phyloP scores from a whole-genome alignment of 1,284 basidiomycete genomes.

The Boletus calvinii region DNA sequence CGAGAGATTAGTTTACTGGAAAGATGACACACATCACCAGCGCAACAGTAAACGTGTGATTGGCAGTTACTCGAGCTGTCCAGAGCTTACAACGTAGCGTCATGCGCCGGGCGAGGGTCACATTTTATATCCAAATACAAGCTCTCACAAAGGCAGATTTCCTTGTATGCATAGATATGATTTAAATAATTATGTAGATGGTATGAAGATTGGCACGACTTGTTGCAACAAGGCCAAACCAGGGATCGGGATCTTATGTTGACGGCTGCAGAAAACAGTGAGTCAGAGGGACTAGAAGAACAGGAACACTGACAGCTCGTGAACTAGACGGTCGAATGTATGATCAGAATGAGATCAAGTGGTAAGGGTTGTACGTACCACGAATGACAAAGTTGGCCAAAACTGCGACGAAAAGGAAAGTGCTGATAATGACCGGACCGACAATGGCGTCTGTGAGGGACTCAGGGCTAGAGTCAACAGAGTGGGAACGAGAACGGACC shows the following conservation, averaged over 20 bases:
- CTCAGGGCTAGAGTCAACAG: not conserved
- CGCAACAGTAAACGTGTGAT: not conserved
- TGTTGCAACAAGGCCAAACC: slow-evolving; percentile 30
- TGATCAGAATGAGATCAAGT: not conserved
- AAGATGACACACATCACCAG: not conserved
- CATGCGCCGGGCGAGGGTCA: not conserved
- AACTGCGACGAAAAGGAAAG: slow-evolving; percentile 79
- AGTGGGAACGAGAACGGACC: slow-evolving; percentile 50
- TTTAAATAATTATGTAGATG: slow-evolving; percentile 12
- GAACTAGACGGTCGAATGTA: slow-evolving; percentile 15
- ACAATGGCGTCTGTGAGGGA: slow-evolving; percentile 62
- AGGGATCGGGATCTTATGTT: slow-evolving; percentile 31
- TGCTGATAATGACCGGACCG: slow-evolving; percentile 81
- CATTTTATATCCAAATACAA: not conserved
- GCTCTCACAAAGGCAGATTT: not conserved
- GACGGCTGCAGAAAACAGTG: slow-evolving; percentile 18
- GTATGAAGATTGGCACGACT: slow-evolving; percentile 22
- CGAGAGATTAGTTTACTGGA: not conserved
- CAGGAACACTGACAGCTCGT: slow-evolving; percentile 40
- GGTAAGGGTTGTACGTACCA: slow-evolving; percentile 44
- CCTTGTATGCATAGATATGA: not conserved
- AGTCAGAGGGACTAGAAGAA: not conserved
- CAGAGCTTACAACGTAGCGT: not conserved
- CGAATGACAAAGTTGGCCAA: slow-evolving; percentile 86
- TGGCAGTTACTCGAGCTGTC: not conserved